Evolutionary conservation across 225 moss, liverwort and hornwort genomes (phyloP), one percentile per base, ranked within the genome.

Genomic region (Polytrichum formosum): DNA sequence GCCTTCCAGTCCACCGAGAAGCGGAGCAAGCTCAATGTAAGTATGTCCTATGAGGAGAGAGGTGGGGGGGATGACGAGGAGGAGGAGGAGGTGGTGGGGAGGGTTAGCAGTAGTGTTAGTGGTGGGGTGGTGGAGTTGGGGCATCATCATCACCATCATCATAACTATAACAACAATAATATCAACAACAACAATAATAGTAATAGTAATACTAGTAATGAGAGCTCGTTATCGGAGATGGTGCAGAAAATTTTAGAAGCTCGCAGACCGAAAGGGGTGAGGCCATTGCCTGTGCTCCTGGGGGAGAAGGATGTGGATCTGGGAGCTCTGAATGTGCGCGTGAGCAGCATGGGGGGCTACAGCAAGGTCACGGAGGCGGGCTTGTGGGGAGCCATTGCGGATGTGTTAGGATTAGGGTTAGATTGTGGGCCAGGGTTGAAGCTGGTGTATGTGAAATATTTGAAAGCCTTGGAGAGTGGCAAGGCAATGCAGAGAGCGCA

Each of bases 381-480:
- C 54, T 66, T 86, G 6, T 96, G 96, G 96, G 82, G 84, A 26
- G 69, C 62, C 27, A 77, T 93, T 13, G 79, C 93, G 21, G 84
- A 87, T 59, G 76, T 61, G 19, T 80, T 93, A 78, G 91, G 90
- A 75, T 82, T 96, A 54, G 90, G 83, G 66, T 61, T 60, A 53
- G 85, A 83, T 53, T 88, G 91, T 83, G 96, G 91, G 58, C 91
- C 93, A 22, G 93, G 83, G 22, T 59, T 96, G 67, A 96, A 96
- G 78, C 90, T 96, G 1, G 87, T 93, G 30, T 91, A 80, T 55
- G 93, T 91, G 28, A 96, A 96, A 72, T 89, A 96, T 54, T 79
- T 96, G 63, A 87, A 85, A 67, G 73, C 66, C 19, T 54, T 87
- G 75, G 84, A 91, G 65, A 72, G 35, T 26, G 76, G 75, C 66